These are phyloP conservation scores for Micromonas pusilla DNA, from an alignment of 139 green algal species.

Conservation along the genomic window DNA sequence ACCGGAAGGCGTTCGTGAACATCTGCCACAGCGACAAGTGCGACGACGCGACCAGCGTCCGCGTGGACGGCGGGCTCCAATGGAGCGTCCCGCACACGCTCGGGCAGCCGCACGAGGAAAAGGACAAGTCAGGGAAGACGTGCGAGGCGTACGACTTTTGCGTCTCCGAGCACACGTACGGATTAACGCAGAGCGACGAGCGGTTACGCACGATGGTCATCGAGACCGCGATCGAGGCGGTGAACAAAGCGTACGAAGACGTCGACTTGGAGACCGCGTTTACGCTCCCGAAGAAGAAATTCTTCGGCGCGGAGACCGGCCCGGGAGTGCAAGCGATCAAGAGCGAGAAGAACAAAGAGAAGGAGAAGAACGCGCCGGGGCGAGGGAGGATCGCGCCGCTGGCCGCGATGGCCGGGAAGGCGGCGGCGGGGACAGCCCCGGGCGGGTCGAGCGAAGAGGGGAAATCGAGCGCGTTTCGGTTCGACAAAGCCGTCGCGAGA, in stretches of 20 bases:
- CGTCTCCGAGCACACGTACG: slow-evolving; percentile 46
- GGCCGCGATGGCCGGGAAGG: neutral
- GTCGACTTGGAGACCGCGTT: slow-evolving; percentile 24
- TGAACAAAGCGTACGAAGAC: slow-evolving; percentile 34
- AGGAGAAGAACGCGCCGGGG: neutral
- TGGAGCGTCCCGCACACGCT: slow-evolving; percentile 10
- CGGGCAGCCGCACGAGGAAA: slow-evolving; percentile 27
- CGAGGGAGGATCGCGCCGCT: neutral
- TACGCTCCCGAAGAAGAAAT: slow-evolving; percentile 43
- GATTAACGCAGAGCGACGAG: slow-evolving; percentile 26
- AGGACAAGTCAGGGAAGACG: slow-evolving; percentile 39
- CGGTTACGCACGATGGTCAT: slow-evolving; percentile 37
- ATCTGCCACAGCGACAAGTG: slow-evolving; percentile 59
- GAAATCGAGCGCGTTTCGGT: slow-evolving; percentile 1
- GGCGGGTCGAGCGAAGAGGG: neutral
- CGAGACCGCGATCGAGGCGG: slow-evolving; percentile 49
- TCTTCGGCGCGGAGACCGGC: neutral
- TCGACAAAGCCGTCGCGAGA: slow-evolving; percentile 16
- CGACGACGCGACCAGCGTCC: slow-evolving; percentile 14
- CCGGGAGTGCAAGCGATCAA: slow-evolving; percentile 32
- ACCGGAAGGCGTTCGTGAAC: slow-evolving; percentile 53
- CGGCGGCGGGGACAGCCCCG: neutral
- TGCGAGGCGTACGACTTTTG: slow-evolving; percentile 52
- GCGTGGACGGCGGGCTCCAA: neutral
- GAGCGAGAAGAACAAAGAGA: slow-evolving; percentile 3